Evolutionary conservation across 371 early-diverging fungal genomes (phyloP).

Genomic region (Fennellomyces sp.): DNA sequence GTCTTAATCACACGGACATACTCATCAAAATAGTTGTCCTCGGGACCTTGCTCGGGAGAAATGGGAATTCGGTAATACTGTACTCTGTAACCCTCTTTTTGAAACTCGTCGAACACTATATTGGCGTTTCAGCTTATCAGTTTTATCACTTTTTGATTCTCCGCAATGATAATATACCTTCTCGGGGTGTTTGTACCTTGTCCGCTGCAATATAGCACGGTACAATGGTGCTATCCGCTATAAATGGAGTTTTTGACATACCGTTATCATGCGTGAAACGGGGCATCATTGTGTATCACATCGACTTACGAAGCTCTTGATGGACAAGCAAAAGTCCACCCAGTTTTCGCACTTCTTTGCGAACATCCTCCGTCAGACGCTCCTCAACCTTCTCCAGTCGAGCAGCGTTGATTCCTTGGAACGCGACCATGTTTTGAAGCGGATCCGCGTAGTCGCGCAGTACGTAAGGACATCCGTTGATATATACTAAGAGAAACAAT

Average conservation of each 20-base stretch:
- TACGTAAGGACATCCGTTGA: constrained; percentile 71
- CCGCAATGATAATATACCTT: constrained; percentile 34
- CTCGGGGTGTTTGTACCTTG: constrained; percentile 64
- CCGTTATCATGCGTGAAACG: neutral
- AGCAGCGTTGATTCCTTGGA: constrained; percentile 64
- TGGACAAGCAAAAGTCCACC: constrained; percentile 70
- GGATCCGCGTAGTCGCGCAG: constrained; percentile 66
- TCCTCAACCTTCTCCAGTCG: constrained; percentile 75
- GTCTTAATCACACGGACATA: constrained; percentile 59
- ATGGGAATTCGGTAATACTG: constrained; percentile 70
- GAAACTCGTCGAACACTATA: constrained; percentile 55
- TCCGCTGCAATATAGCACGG: constrained; percentile 71
- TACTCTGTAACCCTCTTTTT: constrained; percentile 48
- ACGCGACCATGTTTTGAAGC: constrained; percentile 67
- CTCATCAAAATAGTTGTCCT: constrained; percentile 72
- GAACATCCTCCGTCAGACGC: constrained; percentile 68
- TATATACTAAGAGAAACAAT: constrained; percentile 56
- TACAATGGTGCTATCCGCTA: constrained; percentile 58
- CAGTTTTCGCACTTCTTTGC: constrained; percentile 56
- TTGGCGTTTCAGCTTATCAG: neutral
- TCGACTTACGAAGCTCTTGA: constrained; percentile 58
- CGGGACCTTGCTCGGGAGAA: constrained; percentile 68
- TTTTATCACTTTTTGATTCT: neutral
- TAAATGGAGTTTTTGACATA: neutral
- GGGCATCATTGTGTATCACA: neutral